Evolutionary conservation across 176 grass and related monocot species (phyloP).

Genomic region (Canna indica): DNA sequence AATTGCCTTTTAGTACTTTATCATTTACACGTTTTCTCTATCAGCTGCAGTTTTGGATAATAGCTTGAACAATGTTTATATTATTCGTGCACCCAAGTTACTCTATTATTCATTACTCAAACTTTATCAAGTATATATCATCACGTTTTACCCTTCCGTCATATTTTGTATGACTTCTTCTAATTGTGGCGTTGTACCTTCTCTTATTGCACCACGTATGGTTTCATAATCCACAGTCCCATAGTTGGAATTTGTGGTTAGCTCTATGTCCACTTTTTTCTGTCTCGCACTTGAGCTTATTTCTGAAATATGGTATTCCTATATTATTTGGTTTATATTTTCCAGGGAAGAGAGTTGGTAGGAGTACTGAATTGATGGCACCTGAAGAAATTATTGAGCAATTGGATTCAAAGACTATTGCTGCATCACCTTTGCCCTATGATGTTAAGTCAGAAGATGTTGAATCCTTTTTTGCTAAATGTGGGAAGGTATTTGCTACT

Average conservation of each 20-base stretch:
- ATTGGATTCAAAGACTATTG: conserved; percentile 67
- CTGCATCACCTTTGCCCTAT: conserved; percentile 71
- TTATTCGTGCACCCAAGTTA: too few species aligned
- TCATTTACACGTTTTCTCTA: not conserved
- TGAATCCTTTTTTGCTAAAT: conserved; percentile 55
- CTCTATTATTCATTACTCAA: not conserved
- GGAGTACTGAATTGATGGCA: conserved; percentile 46
- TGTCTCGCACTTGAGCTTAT: not conserved
- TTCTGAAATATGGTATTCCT: not conserved
- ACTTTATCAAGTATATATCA: not conserved
- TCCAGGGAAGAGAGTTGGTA: conserved; percentile 66
- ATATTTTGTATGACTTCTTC: not conserved
- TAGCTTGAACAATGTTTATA: not conserved
- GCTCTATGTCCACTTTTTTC: not conserved
- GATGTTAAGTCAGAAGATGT: conserved; percentile 75
- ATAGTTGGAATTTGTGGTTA: not conserved
- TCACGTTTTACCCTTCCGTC: not conserved
- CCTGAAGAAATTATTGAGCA: conserved; percentile 74
- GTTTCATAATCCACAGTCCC: not conserved
- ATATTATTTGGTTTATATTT: not conserved
- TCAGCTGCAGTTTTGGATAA: not conserved
- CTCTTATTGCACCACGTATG: not conserved
- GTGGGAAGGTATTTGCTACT: conserved; percentile 48
- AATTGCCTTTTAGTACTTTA: not conserved
- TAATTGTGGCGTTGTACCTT: not conserved